phyloP scores from a whole-genome alignment of 192 early-diverging fungal genomes.

The Entophlyctis luteolus region DNA sequence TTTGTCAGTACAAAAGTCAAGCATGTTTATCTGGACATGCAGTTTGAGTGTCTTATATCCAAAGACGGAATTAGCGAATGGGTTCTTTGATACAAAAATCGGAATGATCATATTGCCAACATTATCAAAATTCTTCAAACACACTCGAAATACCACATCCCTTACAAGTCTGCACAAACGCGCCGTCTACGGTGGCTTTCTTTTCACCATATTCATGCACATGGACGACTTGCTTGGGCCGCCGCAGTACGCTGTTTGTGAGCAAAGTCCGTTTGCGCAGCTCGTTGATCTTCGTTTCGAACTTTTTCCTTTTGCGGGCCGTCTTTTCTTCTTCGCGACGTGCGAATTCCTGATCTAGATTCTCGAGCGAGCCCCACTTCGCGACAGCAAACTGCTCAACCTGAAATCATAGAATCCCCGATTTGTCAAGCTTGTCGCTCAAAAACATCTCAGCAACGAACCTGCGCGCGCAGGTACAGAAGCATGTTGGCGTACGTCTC shows the following conservation, averaged over 20 bases:
- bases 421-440: neutral
- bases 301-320: slow-evolving; percentile 77
- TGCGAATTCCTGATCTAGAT: slow-evolving; percentile 84
- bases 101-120: no score
- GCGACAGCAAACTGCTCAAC: slow-evolving; percentile 90
- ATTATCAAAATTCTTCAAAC: slow-evolving; percentile 19
- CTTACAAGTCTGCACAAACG: slow-evolving; percentile 18
- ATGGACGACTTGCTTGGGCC: slow-evolving; percentile 65
- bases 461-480: slow-evolving; percentile 79
- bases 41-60: no score
- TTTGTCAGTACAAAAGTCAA: no score
- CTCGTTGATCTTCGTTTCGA: slow-evolving; percentile 72
- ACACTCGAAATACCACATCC: neutral
- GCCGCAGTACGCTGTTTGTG: slow-evolving; percentile 65
- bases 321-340: slow-evolving; percentile 72
- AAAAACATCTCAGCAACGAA: slow-evolving; percentile 23
- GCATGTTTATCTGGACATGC: no score
- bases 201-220: slow-evolving; percentile 68
- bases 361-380: slow-evolving; percentile 87
- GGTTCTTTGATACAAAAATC: no score
- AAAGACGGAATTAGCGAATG: no score
- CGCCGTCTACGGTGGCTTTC: slow-evolving; percentile 12
- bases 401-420: slow-evolving; percentile 24
- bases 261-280: slow-evolving; percentile 69
- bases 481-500: slow-evolving; percentile 97